Evolutionary conservation across 2,329 filamentous ascomycete species (phyloP).

Genomic region (Dactylellina leptospora): DNA sequence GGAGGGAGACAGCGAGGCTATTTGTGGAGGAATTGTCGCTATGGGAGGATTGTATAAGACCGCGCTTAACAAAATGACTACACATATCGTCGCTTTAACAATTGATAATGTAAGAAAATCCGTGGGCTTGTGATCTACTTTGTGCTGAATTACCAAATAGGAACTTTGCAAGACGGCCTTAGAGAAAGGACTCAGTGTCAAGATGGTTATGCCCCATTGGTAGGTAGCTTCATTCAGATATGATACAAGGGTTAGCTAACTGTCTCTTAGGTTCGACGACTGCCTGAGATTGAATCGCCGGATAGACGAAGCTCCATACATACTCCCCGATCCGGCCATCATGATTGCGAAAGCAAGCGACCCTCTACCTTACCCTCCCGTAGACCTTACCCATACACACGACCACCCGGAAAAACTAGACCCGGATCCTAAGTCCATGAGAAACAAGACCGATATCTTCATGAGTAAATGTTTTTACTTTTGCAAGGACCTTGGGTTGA

Average conservation of each 20-base stretch:
- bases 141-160: constrained; percentile 37
- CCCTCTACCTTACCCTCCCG: constrained; percentile 71
- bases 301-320: constrained; percentile 87
- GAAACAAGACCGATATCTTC: constrained; percentile 75
- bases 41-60: constrained; percentile 84
- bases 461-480: constrained; percentile 79
- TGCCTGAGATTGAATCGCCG: constrained; percentile 91
- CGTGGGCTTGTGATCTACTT: not conserved
- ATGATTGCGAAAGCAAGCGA: constrained; percentile 70
- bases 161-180: constrained; percentile 67
- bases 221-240: constrained; percentile 60
- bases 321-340: constrained; percentile 84
- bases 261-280: constrained; percentile 82
- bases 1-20: constrained; percentile 85
- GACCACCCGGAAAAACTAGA: constrained; percentile 58
- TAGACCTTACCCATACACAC: constrained; percentile 59
- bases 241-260: not conserved
- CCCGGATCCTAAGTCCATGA: constrained; percentile 60
- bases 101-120: constrained; percentile 65
- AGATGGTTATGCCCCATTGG: constrained; percentile 94
- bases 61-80: constrained; percentile 76
- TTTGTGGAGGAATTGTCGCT: constrained; percentile 86
- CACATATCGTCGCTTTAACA: constrained; percentile 85
- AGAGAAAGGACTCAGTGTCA: constrained; percentile 74
- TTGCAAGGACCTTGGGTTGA: constrained; percentile 76